These are phyloP conservation scores for Chrysanthemum lavandulifolium DNA, from an alignment of 129 eudicot species.

Conservation along the genomic window DNA sequence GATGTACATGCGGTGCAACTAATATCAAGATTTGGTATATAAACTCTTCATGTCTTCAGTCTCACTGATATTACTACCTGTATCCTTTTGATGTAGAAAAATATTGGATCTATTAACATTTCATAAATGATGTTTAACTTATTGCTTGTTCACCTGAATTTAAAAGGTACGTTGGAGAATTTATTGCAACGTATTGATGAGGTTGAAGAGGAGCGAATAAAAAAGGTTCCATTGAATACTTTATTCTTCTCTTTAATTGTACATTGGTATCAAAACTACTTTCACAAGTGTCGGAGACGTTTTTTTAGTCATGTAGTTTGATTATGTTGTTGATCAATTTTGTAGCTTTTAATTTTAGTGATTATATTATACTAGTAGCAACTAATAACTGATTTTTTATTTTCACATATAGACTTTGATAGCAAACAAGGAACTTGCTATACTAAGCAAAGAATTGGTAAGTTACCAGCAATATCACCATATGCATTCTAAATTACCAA, in stretches of 20 bases:
- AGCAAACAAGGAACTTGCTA: conserved; percentile 75
- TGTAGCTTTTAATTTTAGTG: conserved; percentile 13
- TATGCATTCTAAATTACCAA: conserved; percentile 8
- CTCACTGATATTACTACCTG: background rate
- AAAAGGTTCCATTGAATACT: conserved; percentile 49
- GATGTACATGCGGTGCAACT: conserved; percentile 81
- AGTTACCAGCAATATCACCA: conserved; percentile 24
- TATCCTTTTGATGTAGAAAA: background rate
- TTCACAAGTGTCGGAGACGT: background rate
- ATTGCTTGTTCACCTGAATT: conserved; percentile 20
- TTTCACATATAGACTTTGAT: conserved; percentile 54
- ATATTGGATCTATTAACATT: conserved; percentile 7
- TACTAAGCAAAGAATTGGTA: conserved; percentile 88
- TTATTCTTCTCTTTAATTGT: background rate
- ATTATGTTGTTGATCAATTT: background rate
- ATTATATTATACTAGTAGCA: background rate
- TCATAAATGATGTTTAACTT: conserved; percentile 20
- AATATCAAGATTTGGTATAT: conserved; percentile 74
- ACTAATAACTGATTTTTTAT: conserved; percentile 11
- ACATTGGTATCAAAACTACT: conserved; percentile 1
- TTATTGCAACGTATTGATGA: conserved; percentile 68
- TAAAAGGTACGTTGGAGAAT: conserved; percentile 76
- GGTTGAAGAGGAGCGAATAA: conserved; percentile 70
- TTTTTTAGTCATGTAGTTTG: conserved; percentile 1
- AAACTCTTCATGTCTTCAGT: background rate